A percentile compares a stretch with the other conserved stretches of the same genome.
phyloP scores from a whole-genome alignment of 2,329 filamentous ascomycete genomes.

The Westerdykella ornata region DNA sequence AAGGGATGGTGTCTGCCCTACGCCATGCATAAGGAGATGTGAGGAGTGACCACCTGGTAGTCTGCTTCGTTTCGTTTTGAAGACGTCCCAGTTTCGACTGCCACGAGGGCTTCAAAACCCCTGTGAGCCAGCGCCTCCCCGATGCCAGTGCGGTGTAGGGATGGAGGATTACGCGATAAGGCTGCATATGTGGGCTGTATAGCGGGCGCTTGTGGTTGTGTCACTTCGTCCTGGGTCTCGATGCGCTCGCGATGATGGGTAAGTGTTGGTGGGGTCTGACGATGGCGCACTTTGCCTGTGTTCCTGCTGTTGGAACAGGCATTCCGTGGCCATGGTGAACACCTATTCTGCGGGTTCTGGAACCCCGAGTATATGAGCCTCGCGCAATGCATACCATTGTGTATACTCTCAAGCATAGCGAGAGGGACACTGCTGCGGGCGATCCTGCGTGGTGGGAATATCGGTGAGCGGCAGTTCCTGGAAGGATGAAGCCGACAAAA shows the following conservation, averaged over 20 bases:
- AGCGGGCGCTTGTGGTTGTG: neutral
- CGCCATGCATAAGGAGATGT: constrained; percentile 20
- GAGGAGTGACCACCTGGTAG: constrained; percentile 14
- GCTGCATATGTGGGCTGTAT: constrained; percentile 3
- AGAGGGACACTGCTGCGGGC: neutral
- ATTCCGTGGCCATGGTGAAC: neutral
- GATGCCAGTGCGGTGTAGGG: constrained; percentile 8
- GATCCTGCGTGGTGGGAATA: neutral
- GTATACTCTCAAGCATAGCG: neutral
- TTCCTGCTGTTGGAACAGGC: neutral
- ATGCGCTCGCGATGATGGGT: neutral
- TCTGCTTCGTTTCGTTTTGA: constrained; percentile 15
- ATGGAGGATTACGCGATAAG: constrained; percentile 5
- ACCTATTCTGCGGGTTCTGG: neutral
- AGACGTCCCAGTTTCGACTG: constrained; percentile 16
- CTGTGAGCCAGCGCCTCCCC: neutral
- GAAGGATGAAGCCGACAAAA: neutral
- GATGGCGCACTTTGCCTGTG: neutral
- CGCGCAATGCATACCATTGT: neutral
- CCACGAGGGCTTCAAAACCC: constrained; percentile 15
- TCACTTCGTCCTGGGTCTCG: neutral
- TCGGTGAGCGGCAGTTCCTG: constrained; percentile 10
- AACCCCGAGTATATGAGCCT: neutral
- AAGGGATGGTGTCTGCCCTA: constrained; percentile 10
- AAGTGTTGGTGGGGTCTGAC: neutral